These are phyloP conservation scores for Penicillium paradoxum DNA, from an alignment of 495 filamentous ascomycete species.

Conservation along the genomic window DNA sequence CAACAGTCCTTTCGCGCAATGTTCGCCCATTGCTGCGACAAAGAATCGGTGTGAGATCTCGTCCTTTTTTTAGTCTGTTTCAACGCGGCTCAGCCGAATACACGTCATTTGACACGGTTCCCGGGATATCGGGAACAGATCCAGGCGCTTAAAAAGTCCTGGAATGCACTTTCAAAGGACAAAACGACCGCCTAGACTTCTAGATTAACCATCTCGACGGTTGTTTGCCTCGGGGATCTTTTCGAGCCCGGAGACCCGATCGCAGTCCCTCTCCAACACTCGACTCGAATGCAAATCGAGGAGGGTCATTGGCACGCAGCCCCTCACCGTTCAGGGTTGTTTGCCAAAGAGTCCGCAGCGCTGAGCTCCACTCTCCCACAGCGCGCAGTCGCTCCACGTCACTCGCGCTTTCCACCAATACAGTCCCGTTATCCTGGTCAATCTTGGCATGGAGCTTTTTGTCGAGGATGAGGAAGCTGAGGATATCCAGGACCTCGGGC, in stretches of 20 bases:
- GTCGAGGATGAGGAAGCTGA: constrained; percentile 88
- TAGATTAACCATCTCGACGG: not conserved
- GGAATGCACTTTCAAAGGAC: not conserved
- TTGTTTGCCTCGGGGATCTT: constrained; percentile 20
- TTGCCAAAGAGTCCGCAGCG: constrained; percentile 59
- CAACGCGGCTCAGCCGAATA: constrained; percentile 1
- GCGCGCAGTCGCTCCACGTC: constrained; percentile 72
- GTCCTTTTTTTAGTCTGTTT: not conserved
- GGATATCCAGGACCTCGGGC: constrained; percentile 84
- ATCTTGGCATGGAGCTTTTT: constrained; percentile 81
- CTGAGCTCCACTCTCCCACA: constrained; percentile 65
- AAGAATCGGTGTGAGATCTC: constrained; percentile 18
- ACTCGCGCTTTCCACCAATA: constrained; percentile 69
- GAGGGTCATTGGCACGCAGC: constrained; percentile 47
- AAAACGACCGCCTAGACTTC: not conserved
- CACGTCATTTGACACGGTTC: not conserved
- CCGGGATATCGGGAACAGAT: not conserved
- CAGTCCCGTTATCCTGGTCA: constrained; percentile 77
- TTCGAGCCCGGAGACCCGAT: constrained; percentile 17
- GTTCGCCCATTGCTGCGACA: not conserved
- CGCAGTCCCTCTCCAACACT: constrained; percentile 39
- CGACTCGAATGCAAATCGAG: constrained; percentile 27
- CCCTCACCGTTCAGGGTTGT: constrained; percentile 72
- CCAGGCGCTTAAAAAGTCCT: constrained; percentile 3
- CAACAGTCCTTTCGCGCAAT: not conserved